Evolutionary conservation across 768 basidiomycete genomes (phyloP).

Genomic region (Tulasnella sp.): DNA sequence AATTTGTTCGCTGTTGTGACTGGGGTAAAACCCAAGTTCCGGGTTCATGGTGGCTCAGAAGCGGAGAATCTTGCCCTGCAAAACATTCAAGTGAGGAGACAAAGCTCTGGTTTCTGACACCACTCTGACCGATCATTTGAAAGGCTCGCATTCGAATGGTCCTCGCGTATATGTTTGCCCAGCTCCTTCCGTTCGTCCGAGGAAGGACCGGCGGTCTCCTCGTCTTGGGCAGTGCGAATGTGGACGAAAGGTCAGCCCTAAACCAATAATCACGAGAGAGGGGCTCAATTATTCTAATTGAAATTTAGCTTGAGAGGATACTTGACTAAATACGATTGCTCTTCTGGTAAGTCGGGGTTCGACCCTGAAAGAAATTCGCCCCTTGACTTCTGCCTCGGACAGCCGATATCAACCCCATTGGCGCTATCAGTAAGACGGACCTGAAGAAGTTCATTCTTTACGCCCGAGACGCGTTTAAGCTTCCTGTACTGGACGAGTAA

Average conservation of each 20-base stretch:
- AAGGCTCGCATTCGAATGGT: slow-evolving; percentile 94
- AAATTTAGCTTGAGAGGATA: slow-evolving; percentile 82
- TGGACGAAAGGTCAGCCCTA: slow-evolving; percentile 80
- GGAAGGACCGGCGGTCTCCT: slow-evolving; percentile 80
- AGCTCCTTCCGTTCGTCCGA: slow-evolving; percentile 87
- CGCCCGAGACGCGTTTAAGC: slow-evolving; percentile 68
- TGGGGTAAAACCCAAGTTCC: slow-evolving; percentile 65
- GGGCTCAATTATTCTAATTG: neutral
- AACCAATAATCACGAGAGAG: neutral
- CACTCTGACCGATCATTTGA: slow-evolving; percentile 6
- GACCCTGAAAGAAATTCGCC: neutral
- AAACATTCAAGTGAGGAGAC: slow-evolving; percentile 73
- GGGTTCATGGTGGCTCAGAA: slow-evolving; percentile 75
- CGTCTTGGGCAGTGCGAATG: slow-evolving; percentile 96
- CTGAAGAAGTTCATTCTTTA: slow-evolving; percentile 92
- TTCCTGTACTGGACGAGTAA: slow-evolving; percentile 78
- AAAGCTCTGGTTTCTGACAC: neutral
- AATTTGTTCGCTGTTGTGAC: slow-evolving; percentile 83
- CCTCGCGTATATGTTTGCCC: slow-evolving; percentile 89
- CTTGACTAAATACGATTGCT: slow-evolving; percentile 96
- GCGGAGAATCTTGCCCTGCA: slow-evolving; percentile 96
- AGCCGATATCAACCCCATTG: slow-evolving; percentile 98
- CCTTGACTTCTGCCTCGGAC: slow-evolving; percentile 25
- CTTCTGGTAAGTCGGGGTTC: slow-evolving; percentile 55
- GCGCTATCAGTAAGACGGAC: slow-evolving; percentile 96